Conservation (phyloP, 768 basidiomycete genomes). For the Rhodocollybia butyracea region DNA sequence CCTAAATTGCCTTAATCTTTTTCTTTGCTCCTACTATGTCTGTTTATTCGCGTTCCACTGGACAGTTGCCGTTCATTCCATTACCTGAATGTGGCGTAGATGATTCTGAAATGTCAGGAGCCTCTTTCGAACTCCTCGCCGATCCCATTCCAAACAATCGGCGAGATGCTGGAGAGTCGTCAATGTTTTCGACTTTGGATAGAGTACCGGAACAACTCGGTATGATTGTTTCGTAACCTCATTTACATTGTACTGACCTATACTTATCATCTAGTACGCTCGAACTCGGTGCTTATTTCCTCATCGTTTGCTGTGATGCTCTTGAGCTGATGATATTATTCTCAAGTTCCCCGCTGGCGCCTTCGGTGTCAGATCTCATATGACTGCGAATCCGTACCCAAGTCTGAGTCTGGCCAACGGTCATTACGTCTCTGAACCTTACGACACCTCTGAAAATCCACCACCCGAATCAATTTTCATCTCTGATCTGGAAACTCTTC, state of each 20-base stretch:
- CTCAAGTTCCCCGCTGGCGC: background rate
- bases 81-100: too few relatives aligned
- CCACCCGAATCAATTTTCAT: background rate
- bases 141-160: too few relatives aligned
- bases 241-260: background rate
- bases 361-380: slow-evolving; percentile 3
- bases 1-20: too few relatives aligned
- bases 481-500: background rate
- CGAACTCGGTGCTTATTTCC: background rate
- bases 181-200: too few relatives aligned
- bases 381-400: background rate
- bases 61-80: too few relatives aligned
- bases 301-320: background rate
- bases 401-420: background rate
- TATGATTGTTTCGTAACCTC: background rate
- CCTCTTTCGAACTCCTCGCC: too few relatives aligned
- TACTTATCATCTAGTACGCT: background rate
- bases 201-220: too few relatives aligned
- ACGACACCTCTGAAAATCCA: background rate
- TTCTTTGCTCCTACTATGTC: too few relatives aligned
- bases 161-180: too few relatives aligned
- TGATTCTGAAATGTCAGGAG: too few relatives aligned
- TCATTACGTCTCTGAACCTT: slow-evolving; percentile 3
- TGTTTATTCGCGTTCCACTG: too few relatives aligned
- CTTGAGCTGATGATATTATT: background rate